phyloP scores from a whole-genome alignment of 495 filamentous ascomycete species.

The Darksidea phi region DNA sequence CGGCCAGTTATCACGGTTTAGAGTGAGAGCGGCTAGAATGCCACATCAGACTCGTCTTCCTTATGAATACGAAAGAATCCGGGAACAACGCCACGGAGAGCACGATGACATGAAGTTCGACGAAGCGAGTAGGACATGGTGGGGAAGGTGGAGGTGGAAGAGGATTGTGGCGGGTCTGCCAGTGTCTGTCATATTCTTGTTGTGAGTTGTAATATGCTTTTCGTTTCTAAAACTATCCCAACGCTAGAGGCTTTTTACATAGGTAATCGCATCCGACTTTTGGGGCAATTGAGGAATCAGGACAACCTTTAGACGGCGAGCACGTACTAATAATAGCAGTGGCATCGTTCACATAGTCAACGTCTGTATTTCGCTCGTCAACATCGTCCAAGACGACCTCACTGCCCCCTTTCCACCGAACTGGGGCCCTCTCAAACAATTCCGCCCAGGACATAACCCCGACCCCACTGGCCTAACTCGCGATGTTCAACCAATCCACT shows the following conservation, averaged over 20 bases:
- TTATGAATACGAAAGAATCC: too few species aligned
- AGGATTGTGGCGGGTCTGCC: conserved; percentile 7
- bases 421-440: conserved; percentile 53
- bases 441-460: conserved; percentile 52
- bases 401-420: conserved; percentile 54
- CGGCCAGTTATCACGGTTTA: too few species aligned
- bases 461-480: conserved; percentile 77
- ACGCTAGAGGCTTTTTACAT: too few species aligned
- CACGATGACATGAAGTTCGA: conserved; percentile 3
- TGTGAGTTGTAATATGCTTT: conserved; percentile 28
- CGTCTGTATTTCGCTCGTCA: conserved; percentile 53
- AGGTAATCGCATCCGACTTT: too few species aligned
- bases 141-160: conserved; percentile 18
- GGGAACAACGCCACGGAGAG: neutral
- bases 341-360: conserved; percentile 46
- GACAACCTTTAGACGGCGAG: neutral
- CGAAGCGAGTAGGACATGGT: conserved; percentile 3
- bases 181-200: conserved; percentile 24
- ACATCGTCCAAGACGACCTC: conserved; percentile 58
- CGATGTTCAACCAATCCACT: conserved; percentile 66
- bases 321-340: conserved; percentile 19
- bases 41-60: too few species aligned
- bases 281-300: too few species aligned
- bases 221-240: neutral
- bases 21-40: too few species aligned